Evolutionary conservation across 1,284 basidiomycete genomes (phyloP).

Genomic region (Schizophyllum commune): DNA sequence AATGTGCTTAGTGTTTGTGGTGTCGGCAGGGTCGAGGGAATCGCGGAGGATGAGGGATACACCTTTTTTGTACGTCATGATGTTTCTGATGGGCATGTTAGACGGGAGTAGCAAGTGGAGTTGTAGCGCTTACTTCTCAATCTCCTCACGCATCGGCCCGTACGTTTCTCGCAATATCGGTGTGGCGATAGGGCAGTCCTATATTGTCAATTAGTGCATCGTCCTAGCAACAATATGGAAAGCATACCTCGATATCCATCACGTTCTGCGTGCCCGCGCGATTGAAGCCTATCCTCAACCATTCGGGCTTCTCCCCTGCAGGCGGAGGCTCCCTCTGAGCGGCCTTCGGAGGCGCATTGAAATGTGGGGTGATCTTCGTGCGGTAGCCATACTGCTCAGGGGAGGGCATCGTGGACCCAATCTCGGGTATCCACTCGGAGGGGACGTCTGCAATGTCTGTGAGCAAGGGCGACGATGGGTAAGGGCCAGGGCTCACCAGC

Average conservation of each 20-base stretch:
- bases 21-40: constrained; percentile 43
- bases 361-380: constrained; percentile 97
- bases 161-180: constrained; percentile 72
- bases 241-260: constrained; percentile 87
- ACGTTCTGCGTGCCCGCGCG: constrained; percentile 68
- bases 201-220: neutral
- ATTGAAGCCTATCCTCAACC: constrained; percentile 90
- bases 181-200: constrained; percentile 94
- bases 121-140: constrained; percentile 51
- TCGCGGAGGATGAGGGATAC: constrained; percentile 91
- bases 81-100: constrained; percentile 46
- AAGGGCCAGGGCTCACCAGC: constrained; percentile 39
- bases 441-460: neutral
- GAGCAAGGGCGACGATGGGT: neutral
- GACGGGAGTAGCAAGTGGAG: constrained; percentile 1
- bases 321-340: constrained; percentile 19
- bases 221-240: neutral
- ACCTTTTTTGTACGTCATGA: constrained; percentile 79
- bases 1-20: constrained; percentile 39
- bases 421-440: constrained; percentile 42
- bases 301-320: constrained; percentile 38
- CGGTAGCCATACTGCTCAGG: constrained; percentile 90
- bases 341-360: constrained; percentile 64
- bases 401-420: constrained; percentile 75
- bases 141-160: constrained; percentile 52